Percentiles rank a stretch among this genome's conserved stretches.
Evolutionary conservation across 352 stramenopile species (phyloP).

Genomic region (Phytophthora pisi): DNA sequence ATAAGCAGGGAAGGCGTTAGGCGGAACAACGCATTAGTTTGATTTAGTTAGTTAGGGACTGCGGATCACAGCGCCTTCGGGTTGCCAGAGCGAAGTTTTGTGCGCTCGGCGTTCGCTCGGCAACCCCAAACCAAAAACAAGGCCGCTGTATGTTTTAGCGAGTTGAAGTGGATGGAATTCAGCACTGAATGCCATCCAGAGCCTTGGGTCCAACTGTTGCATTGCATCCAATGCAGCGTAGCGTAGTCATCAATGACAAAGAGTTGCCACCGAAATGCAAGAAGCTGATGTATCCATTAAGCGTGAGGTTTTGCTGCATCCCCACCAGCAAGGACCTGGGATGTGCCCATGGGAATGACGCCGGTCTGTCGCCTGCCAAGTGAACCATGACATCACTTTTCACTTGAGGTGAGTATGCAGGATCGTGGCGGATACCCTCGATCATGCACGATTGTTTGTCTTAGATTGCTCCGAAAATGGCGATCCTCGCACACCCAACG

Average conservation of each 20-base stretch:
- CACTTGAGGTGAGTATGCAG: slow-evolving; percentile 17
- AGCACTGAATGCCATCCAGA: slow-evolving; percentile 11
- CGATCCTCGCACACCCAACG: slow-evolving; percentile 1
- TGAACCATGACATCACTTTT: slow-evolving; percentile 29
- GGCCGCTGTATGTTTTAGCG: slow-evolving; percentile 5
- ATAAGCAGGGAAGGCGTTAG: slow-evolving; percentile 22
- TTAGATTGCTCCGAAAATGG: slow-evolving; percentile 2
- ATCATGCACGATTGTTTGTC: slow-evolving; percentile 22
- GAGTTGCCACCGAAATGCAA: not conserved
- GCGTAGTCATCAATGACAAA: not conserved
- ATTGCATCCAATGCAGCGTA: not conserved
- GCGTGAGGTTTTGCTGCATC: slow-evolving; percentile 3
- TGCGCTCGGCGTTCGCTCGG: not conserved
- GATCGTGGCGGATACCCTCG: slow-evolving; percentile 13
- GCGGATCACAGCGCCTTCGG: not conserved
- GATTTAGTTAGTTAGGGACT: not conserved
- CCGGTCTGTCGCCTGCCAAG: slow-evolving; percentile 3
- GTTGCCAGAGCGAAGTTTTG: not conserved
- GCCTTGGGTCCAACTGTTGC: not conserved
- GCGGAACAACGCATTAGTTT: not conserved
- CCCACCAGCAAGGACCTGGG: not conserved
- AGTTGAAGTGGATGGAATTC: slow-evolving; percentile 8
- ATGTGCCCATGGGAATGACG: slow-evolving; percentile 24
- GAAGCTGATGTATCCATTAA: not conserved
- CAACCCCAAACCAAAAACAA: not conserved